Conservation (phyloP, 176 grass and related monocot species). For the Chrysopogon serrulatus region DNA sequence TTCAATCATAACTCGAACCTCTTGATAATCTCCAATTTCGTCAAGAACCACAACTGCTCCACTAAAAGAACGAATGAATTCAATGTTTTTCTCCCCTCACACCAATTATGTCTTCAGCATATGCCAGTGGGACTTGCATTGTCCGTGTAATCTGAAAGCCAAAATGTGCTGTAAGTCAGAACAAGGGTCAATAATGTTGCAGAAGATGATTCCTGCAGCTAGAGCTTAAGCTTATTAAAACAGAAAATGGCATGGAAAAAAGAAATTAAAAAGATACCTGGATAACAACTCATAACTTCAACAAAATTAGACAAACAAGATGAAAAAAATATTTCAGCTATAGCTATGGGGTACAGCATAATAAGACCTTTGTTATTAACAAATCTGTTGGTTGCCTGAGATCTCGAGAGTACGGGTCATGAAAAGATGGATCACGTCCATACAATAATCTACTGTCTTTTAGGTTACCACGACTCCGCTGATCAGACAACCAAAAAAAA, state of each 20-base stretch:
- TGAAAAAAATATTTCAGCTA: neutral
- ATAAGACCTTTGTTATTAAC: constrained; percentile 59
- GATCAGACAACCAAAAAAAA: neutral
- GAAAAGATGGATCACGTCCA: neutral
- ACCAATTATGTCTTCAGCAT: constrained; percentile 76
- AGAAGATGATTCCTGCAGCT: neutral
- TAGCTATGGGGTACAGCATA: neutral
- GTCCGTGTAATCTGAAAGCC: constrained; percentile 58
- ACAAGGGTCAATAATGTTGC: neutral
- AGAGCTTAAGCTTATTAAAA: neutral
- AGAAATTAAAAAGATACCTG: neutral
- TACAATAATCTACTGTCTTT: neutral
- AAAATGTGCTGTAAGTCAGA: neutral
- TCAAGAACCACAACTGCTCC: constrained; percentile 59
- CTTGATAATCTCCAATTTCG: constrained; percentile 40
- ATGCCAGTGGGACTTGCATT: constrained; percentile 69
- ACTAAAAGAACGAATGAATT: constrained; percentile 53
- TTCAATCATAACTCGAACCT: constrained; percentile 66
- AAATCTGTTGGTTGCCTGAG: constrained; percentile 22
- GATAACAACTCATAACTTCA: constrained; percentile 10
- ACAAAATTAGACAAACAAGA: neutral
- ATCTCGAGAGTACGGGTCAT: constrained; percentile 31
- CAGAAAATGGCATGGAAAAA: neutral
- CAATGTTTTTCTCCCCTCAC: constrained; percentile 52
- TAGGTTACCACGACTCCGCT: neutral